Percentiles rank a stretch among this genome's conserved stretches.
phyloP scores from a whole-genome alignment of 352 stramenopile genomes.

The Phytophthora niederhauseri region DNA sequence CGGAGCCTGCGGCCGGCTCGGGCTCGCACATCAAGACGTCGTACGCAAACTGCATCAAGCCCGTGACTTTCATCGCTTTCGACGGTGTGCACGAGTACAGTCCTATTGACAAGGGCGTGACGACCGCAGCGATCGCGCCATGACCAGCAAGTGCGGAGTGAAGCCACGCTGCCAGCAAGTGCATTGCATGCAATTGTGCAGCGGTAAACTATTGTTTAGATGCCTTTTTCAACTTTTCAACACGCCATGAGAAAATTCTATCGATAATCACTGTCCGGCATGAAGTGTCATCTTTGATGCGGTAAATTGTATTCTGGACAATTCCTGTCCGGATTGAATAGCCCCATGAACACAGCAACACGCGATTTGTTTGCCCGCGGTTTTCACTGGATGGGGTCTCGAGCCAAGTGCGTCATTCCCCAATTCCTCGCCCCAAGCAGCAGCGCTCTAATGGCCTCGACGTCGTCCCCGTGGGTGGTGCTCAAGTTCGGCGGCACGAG shows the following conservation, averaged over 20 bases:
- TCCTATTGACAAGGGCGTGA: slow-evolving; percentile 26
- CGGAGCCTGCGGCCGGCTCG: slow-evolving; percentile 26
- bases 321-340: slow-evolving; percentile 1
- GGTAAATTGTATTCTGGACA: background rate
- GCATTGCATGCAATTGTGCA: background rate
- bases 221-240: slow-evolving; percentile 10
- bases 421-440: slow-evolving; percentile 7
- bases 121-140: background rate
- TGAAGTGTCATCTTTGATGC: slow-evolving; percentile 5
- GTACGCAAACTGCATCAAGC: slow-evolving; percentile 41
- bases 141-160: background rate
- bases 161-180: background rate
- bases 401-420: slow-evolving; percentile 24
- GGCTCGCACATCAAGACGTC: slow-evolving; percentile 42
- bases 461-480: slow-evolving; percentile 69
- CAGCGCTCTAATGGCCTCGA: slow-evolving; percentile 10
- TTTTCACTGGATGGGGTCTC: slow-evolving; percentile 30
- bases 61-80: slow-evolving; percentile 36
- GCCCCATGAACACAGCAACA: slow-evolving; percentile 20
- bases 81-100: slow-evolving; percentile 41
- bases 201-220: slow-evolving; percentile 31
- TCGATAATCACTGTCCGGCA: slow-evolving; percentile 11
- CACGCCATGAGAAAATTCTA: slow-evolving; percentile 25
- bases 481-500: slow-evolving; percentile 92
- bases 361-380: slow-evolving; percentile 24